Evolutionary conservation across 2,329 filamentous ascomycete species (phyloP), one percentile per base, ranked within the genome.

Genomic region (Calonectria henricotiae): DNA sequence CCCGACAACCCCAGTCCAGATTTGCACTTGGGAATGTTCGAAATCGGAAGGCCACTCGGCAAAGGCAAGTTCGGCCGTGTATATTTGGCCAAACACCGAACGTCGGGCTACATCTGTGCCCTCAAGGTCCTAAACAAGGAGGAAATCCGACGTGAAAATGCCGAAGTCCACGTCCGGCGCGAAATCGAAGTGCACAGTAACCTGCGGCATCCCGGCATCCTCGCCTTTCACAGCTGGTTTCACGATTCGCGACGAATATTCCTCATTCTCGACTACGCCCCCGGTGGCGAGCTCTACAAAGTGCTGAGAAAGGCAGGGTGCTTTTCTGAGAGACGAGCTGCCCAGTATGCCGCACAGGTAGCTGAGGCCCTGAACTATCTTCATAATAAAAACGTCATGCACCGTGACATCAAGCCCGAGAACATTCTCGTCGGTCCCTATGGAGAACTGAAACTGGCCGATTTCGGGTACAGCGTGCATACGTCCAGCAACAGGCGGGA

Each of bases 161-260:
- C 92, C 47, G 91, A 94, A 80, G 92, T 91, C 80, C 92, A 93
- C 80, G 89, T 93, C 25, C 86, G 91, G 23, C 88, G 92, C 74
- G 92, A 93, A 78, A 93, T 93, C 71, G 92, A 93, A 76, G 93
- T 94, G 69, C 92, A 94, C 78, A 91, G 89, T 69, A 92, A 93
- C 77, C 85, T 94, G 39, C 88, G 91, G 20, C 92, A 93, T 76
- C 91, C 91, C 6, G 93, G 93, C 71, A 75, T 80, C 55, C 84
- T 93, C 23, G 86, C 89, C 55, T 84, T 93, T 2, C 93, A 90
- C 77, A 91, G 91, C 32, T 91, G 93, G 79, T 94, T 93, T 82
- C 91, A 93, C 79, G 92, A 93, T 78, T 89, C 86, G 74, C 92
- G 92, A 80, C 88, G 92, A 39, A 90, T 94, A 71, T 93, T 93